Evolutionary conservation across 768 basidiomycete genomes (phyloP), one percentile per base, ranked within the genome.

Genomic region (Lactarius hatsudake): DNA sequence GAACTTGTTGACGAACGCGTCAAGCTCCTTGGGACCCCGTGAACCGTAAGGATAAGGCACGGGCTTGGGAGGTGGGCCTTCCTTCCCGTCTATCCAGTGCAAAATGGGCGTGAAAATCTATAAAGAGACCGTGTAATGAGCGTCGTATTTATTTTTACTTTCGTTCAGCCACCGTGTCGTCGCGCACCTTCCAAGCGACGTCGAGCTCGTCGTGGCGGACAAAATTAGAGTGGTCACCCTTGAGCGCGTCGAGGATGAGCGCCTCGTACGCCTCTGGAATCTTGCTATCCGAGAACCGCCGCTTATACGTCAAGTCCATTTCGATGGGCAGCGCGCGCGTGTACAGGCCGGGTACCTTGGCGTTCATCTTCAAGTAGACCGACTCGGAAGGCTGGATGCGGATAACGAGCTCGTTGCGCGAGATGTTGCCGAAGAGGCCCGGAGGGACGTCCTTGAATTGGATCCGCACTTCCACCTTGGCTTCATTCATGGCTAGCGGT

Each of bases 141-240:
- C 17, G 38, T 28, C 34, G 15, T 28, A 55, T 55, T 18, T 34
- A 7, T 30, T 56, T 30, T 55, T 23, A 18, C 18, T 55, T 48
- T 48, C 18, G 10, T 48, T 55, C 12, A 15, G 34, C 8, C 23
- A 7, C 12, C 12, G 36, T 36, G 12, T 3, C 36, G 36, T 36
- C 12, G 23, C 64, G 57, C 59, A 92, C 93, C 88, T 96, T 97
- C 96, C 96, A 99, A 2, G 96, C 97, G 61, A 90, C 88, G 74
- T 98, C 96, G 72, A 99, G 83, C 78, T 99, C 96, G 78, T 99
- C 96, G 76, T 98, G 86, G 69, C 96, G 88, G 65, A 99, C 96
- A 81, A 99, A 99, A 82, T 99, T 99, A 32, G 94, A 96, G 79
- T 98, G 96, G 74, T 99, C 96, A n/a, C 96, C 96, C 76, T 89